A percentile compares a stretch with the other conserved stretches of the same genome.
Evolutionary conservation across 768 basidiomycete genomes (phyloP).

Genomic region (Solioccasus polychromus): DNA sequence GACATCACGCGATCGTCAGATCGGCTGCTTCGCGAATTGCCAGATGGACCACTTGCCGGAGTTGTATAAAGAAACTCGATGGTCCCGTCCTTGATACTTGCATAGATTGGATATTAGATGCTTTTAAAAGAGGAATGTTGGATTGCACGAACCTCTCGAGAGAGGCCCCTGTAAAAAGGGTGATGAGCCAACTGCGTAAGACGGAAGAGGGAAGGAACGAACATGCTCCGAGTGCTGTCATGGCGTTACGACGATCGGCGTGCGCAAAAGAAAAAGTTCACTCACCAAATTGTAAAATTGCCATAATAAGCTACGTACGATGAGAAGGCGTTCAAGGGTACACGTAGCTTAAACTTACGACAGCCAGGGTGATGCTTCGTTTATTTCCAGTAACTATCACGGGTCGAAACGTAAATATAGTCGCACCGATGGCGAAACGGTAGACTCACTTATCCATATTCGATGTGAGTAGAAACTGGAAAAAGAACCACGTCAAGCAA

Average conservation of each 20-base stretch:
- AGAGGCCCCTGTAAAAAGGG: neutral
- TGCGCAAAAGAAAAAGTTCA: neutral
- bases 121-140: too few species aligned
- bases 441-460: constrained; percentile 17
- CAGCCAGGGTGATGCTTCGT: neutral
- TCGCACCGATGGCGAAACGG: neutral
- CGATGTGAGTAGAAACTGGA: constrained; percentile 16
- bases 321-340: too few species aligned
- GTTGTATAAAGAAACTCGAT: constrained; percentile 6
- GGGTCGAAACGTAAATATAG: neutral
- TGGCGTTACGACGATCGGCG: neutral
- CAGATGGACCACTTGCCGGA: neutral
- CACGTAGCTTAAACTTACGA: too few species aligned
- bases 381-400: constrained; percentile 1
- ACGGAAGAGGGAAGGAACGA: neutral
- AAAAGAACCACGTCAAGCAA: neutral
- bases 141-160: constrained; percentile 2
- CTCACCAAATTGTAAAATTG: constrained; percentile 5
- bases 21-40: neutral
- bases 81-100: constrained; percentile 1
- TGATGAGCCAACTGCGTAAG: neutral
- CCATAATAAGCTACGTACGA: neutral
- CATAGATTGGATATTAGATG: neutral
- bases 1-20: neutral
- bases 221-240: constrained; percentile 11